Conservation (phyloP, 2,329 filamentous ascomycete genomes). For the Ramichloridium luteum region DNA sequence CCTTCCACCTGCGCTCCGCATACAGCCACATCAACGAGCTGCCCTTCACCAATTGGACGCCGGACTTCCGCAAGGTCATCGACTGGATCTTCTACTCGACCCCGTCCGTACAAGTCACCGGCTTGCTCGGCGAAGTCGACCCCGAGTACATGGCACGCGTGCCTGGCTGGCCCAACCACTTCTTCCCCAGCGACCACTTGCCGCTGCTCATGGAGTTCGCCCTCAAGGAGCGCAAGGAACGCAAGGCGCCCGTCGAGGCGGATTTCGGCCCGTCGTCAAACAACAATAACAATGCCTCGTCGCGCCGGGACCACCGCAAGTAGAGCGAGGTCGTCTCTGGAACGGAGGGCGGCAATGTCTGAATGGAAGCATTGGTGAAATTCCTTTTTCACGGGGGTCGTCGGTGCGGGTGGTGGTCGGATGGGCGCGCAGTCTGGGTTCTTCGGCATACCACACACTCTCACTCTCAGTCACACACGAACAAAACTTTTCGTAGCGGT, state of each 20-base stretch:
- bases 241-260: slow-evolving; percentile 24
- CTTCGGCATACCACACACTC: too few relatives aligned
- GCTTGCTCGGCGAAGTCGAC: slow-evolving; percentile 76
- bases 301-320: too few relatives aligned
- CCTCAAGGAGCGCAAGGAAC: slow-evolving; percentile 74
- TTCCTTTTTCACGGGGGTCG: too few relatives aligned
- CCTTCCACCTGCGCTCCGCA: slow-evolving; percentile 83
- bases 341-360: too few relatives aligned
- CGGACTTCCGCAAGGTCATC: slow-evolving; percentile 80
- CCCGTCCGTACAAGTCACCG: slow-evolving; percentile 72
- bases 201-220: slow-evolving; percentile 81
- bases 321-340: too few relatives aligned
- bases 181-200: slow-evolving; percentile 88
- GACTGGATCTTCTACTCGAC: slow-evolving; percentile 98
- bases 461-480: too few relatives aligned
- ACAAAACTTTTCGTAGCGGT: too few relatives aligned
- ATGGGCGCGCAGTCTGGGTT: too few relatives aligned
- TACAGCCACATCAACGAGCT: slow-evolving; percentile 78
- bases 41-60: slow-evolving; percentile 92
- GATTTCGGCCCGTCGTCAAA: slow-evolving; percentile 21
- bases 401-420: too few relatives aligned
- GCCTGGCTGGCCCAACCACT: slow-evolving; percentile 84
- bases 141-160: slow-evolving; percentile 73
- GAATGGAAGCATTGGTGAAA: too few relatives aligned
- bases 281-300: neutral